Evolutionary conservation across 1,284 basidiomycete genomes (phyloP), one percentile per base, ranked within the genome.

Genomic region (Papiliotrema fonsecae): DNA sequence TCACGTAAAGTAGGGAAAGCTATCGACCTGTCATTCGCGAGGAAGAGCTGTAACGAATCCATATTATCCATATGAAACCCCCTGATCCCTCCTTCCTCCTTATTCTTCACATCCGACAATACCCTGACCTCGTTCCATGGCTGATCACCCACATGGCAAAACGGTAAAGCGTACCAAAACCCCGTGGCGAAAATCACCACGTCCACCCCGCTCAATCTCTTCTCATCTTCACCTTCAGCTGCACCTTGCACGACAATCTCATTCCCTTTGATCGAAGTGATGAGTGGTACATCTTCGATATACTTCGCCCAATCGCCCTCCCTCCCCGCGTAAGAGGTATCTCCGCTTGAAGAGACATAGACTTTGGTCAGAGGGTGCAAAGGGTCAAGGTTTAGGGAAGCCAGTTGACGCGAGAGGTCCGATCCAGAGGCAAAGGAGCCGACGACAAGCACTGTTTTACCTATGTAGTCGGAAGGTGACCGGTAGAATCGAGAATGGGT

Each of bases 381-480:
- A 36, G 24, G 11, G 26, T 28, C 18, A 31, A 68, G 36, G 42
- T 75, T 70, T 19, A 67, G 59, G 6, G 50, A 37, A 6, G 71
- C 75, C 6, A 80, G 58, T 47, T 78, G 76, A n/a, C 78, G 66
- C 0, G 75, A 71, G 24, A 79, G 73, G 52, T 80, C 79, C 16
- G 75, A 75, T 0, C 78, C 79, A 0, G 75, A 77, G 4, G 74
- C 74, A n/a, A 69, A 72, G 26, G 76, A 77, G 6, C 79, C 79
- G 6, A 80, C 74, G 0, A 80, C 75, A 21, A 80, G 64, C 6
- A 79, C 72, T 1, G 61, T 73, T 59, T 75, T 55, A 16, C 58
- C 62, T 36, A 70, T 19, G 48, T 58, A 64, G 14, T 58, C 52
- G 0, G 64, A 49, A 0, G 77, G 72, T 3, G 60, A 60, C 14